Base-by-base conservation (phyloP, 106 monocot species). In the Dioscorea dumetorum region DNA sequence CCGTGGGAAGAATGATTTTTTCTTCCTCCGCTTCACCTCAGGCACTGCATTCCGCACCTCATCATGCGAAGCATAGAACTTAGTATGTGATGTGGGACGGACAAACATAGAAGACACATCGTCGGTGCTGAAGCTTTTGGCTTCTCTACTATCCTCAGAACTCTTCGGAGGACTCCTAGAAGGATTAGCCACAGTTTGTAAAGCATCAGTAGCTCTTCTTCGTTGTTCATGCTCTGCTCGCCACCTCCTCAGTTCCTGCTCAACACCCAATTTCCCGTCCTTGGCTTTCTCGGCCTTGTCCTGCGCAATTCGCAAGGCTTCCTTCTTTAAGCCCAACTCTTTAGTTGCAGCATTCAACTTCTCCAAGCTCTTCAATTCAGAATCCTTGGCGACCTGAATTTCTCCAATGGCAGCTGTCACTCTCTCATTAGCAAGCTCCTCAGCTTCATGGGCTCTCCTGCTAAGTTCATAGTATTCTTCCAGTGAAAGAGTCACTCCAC, bases 381-480 rank as follows among this genome's bases (percentile, higher is more conserved):
- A 77, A 10, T 79, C 72, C 71, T 83, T 90, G 0, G 79, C 94
- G 20, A 62, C 77, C n/a, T 85, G 73, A 63, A 90, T 81, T 54
- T 80, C 66, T 32, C 83, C 79, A 0, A 90, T 48, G 0, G 84
- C 87, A 17, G 64, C 50, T 5, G 74, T 65, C 19, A 90, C 80
- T 21, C 66, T 75, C 67, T 77, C 74, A 22, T 74, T 82, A 14
- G 90, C 82, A 15, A 69, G 57, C 54, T 82, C 80, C 67, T 94
- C 90, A 0, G 78, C 83, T 22, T 85, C 83, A 54, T 72, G 67
- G 3, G 84, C 90, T 66, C 48, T 66, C 65, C 85, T 90, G 74
- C 82, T 87, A 14, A 94, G 82, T 4, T 7, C 59, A 49, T 81
- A 70, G 76, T 90, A 94, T 13, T 94, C 84, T 20, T 94, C 90